Conservation (phyloP, 148 eudicot genomes). For the Arbutus unedo region DNA sequence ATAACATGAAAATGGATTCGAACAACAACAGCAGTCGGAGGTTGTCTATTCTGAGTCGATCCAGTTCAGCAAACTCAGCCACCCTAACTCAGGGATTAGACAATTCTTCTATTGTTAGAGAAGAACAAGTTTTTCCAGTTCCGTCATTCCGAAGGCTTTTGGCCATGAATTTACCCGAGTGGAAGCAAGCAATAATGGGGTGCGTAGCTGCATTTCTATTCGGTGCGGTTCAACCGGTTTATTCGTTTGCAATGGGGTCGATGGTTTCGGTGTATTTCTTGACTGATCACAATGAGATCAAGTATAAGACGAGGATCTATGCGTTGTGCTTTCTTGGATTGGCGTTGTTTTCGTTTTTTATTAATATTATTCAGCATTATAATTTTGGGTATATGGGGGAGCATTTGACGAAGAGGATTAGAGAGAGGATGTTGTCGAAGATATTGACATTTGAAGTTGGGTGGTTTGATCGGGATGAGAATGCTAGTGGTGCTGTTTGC, state of each 20-base stretch:
- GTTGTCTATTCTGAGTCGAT: not conserved
- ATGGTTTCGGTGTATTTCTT: not conserved
- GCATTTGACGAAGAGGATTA: not conserved
- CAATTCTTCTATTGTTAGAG: not conserved
- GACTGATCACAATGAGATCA: not conserved
- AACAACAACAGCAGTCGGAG: not conserved
- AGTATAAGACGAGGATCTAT: not conserved
- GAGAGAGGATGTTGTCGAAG: slow-evolving; percentile 1
- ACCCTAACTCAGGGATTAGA: not conserved
- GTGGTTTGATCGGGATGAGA: slow-evolving; percentile 8
- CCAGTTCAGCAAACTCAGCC: not conserved
- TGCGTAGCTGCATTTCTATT: not conserved
- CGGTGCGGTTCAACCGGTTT: not conserved
- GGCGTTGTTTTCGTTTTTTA: not conserved
- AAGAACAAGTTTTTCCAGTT: not conserved
- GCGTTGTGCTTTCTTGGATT: not conserved
- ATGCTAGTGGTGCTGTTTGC: not conserved
- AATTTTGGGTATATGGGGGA: not conserved
- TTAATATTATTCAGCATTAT: not conserved
- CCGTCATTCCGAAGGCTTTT: not conserved
- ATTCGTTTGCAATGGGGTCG: not conserved
- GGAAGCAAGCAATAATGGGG: not conserved
- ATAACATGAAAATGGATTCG: not conserved
- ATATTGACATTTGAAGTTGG: slow-evolving; percentile 2
- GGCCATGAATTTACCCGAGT: slow-evolving; percentile 5